Percentiles rank a stretch among this genome's conserved stretches.
phyloP scores from a whole-genome alignment of 148 eudicot species.

The Rhododendron molle region DNA sequence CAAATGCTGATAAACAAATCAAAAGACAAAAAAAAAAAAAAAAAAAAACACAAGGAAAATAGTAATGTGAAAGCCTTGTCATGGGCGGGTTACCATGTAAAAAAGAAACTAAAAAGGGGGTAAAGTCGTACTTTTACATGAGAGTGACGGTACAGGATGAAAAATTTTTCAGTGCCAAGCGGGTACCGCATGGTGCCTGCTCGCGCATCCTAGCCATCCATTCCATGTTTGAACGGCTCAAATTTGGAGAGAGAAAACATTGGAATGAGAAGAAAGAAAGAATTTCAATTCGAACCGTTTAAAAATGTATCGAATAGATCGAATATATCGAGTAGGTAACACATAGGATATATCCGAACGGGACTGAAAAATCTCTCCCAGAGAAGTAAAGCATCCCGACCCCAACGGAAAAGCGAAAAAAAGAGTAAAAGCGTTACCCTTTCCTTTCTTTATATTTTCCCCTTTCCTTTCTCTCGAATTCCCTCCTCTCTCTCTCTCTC shows the following conservation, averaged over 20 bases:
- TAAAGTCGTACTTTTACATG: conserved; percentile 7
- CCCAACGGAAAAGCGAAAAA: conserved; percentile 26
- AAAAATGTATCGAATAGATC: too few relatives aligned
- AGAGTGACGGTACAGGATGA: not conserved
- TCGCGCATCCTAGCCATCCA: too few relatives aligned
- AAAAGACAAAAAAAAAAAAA: too few relatives aligned
- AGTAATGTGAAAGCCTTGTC: not conserved
- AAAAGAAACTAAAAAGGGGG: not conserved
- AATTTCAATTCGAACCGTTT: too few relatives aligned
- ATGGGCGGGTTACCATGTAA: not conserved
- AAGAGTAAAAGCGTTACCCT: not conserved
- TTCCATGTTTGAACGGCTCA: too few relatives aligned
- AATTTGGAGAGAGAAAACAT: too few relatives aligned
- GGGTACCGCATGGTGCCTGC: too few relatives aligned
- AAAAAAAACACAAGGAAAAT: not conserved
- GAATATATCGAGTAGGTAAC: too few relatives aligned
- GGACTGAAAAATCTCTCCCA: not conserved
- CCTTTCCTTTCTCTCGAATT: not conserved
- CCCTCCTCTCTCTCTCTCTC: not conserved
- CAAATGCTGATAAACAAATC: not conserved
- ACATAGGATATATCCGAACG: too few relatives aligned
- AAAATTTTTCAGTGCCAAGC: too few relatives aligned
- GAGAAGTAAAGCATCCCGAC: conserved; percentile 29
- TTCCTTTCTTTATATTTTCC: not conserved
- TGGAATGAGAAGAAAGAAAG: fast-evolving